These are phyloP conservation scores for Vigna mungo DNA, from an alignment of 306 rosid species.

Conservation along the genomic window DNA sequence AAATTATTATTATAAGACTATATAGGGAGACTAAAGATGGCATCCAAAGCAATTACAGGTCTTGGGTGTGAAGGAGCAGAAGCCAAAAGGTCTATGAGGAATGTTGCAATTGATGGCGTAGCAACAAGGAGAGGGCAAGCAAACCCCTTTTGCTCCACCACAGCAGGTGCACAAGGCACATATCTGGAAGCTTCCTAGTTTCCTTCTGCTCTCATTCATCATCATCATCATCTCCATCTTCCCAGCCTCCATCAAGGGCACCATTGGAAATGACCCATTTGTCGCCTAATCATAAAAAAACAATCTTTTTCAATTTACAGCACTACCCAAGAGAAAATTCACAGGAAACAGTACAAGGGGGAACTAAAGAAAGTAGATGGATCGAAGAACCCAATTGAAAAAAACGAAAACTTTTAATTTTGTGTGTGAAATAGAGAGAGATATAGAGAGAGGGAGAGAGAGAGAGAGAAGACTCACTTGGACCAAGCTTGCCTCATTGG, in stretches of 20 bases:
- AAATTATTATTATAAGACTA: constrained; percentile 47
- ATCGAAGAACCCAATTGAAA: constrained; percentile 38
- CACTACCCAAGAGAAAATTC: constrained; percentile 48
- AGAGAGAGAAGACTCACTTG: constrained; percentile 59
- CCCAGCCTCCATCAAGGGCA: constrained; percentile 72
- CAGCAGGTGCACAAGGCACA: constrained; percentile 98
- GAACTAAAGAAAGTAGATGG: neutral
- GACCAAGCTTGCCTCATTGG: constrained; percentile 56
- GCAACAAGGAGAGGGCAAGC: constrained; percentile 99
- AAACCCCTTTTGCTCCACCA: constrained; percentile 90
- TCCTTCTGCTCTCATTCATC: constrained; percentile 89
- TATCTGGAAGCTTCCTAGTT: constrained; percentile 83
- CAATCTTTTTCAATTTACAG: constrained; percentile 47
- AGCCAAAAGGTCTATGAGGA: constrained; percentile 96
- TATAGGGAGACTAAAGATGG: constrained; percentile 60
- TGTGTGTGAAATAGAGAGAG: neutral
- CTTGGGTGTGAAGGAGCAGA: constrained; percentile 97
- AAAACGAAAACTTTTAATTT: neutral
- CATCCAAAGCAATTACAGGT: constrained; percentile 99
- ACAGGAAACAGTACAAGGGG: neutral
- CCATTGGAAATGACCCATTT: constrained; percentile 72
- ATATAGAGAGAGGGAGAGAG: neutral
- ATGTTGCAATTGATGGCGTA: constrained; percentile 99
- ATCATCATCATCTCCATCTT: constrained; percentile 64
- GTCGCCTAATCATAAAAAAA: constrained; percentile 57